Evolutionary conservation across 164 flowering plant genomes (phyloP).

Genomic region (Tetracentron sinense): DNA sequence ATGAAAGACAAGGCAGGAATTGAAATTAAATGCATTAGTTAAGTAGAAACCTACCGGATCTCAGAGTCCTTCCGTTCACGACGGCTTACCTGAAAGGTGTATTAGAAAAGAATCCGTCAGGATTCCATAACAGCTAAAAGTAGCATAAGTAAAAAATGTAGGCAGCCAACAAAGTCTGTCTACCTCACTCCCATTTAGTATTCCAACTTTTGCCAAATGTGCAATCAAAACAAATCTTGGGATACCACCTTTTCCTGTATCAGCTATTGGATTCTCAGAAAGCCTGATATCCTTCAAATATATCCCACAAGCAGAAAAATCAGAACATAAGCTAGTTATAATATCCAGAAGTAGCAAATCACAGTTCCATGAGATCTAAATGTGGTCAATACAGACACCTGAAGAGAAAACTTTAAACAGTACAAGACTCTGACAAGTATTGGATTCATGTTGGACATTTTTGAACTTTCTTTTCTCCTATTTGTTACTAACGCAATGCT

Average conservation of each 20-base stretch:
- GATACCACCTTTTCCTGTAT: conserved; percentile 70
- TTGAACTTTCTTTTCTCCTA: too few species aligned
- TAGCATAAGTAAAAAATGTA: conserved; percentile 1
- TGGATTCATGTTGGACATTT: too few species aligned
- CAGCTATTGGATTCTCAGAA: conserved; percentile 82
- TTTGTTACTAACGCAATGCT: too few species aligned
- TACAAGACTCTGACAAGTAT: too few species aligned
- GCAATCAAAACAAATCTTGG: conserved; percentile 81
- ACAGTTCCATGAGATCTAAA: not conserved
- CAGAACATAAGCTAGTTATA: not conserved
- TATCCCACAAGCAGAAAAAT: conserved; percentile 13
- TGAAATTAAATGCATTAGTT: not conserved
- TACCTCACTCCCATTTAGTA: conserved; percentile 97
- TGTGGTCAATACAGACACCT: not conserved
- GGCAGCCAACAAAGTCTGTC: not conserved
- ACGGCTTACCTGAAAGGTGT: conserved; percentile 55
- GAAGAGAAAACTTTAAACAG: too few species aligned
- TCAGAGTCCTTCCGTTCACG: conserved; percentile 96
- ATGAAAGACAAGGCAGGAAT: too few species aligned
- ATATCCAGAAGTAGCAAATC: not conserved
- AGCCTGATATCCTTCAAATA: conserved; percentile 72
- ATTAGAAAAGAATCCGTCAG: conserved; percentile 10
- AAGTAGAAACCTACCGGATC: conserved; percentile 57
- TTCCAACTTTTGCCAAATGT: conserved; percentile 65
- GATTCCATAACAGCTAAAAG: not conserved